These are phyloP conservation scores for Escovopsis sp. DNA, from an alignment of 2,329 filamentous ascomycete genomes.

Conservation along the genomic window DNA sequence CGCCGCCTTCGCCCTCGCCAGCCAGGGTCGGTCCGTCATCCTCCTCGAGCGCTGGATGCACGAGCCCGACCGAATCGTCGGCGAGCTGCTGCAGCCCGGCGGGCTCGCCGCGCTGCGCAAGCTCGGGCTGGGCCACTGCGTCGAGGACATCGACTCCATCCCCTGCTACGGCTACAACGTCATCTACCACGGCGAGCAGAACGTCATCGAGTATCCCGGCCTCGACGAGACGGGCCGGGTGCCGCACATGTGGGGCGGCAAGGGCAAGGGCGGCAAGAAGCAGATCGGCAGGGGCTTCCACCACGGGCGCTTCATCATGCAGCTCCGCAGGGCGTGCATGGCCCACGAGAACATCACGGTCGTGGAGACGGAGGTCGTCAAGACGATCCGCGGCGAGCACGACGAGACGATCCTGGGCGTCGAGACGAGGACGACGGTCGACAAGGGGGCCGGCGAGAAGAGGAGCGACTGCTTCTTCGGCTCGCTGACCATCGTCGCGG, in stretches of 20 bases:
- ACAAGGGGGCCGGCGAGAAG: constrained; percentile 40
- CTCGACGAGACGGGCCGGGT: constrained; percentile 34
- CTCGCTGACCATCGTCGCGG: constrained; percentile 72
- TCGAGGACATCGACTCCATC: constrained; percentile 81
- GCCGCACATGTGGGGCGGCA: constrained; percentile 20
- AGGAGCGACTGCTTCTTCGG: constrained; percentile 70
- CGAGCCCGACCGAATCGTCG: constrained; percentile 90
- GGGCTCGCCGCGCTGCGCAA: constrained; percentile 68
- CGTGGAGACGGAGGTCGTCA: constrained; percentile 75
- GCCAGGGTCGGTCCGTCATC: constrained; percentile 81
- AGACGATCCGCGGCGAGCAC: constrained; percentile 55
- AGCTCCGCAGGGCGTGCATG: constrained; percentile 61
- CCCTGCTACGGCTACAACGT: constrained; percentile 77
- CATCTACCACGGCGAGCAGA: constrained; percentile 60
- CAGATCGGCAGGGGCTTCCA: constrained; percentile 72
- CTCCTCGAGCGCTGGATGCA: constrained; percentile 79
- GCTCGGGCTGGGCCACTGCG: constrained; percentile 65
- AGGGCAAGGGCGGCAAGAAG: constrained; percentile 24
- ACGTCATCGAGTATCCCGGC: constrained; percentile 66
- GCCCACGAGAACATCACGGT: constrained; percentile 73
- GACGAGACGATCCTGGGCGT: constrained; percentile 70
- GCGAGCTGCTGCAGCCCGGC: constrained; percentile 86
- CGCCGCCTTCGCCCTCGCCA: constrained; percentile 67
- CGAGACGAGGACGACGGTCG: constrained; percentile 47
- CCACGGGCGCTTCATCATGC: constrained; percentile 83